Evolutionary conservation across 2,329 filamentous ascomycete species (phyloP), one percentile per base, ranked within the genome.

Genomic region (Cladobotryum mycophilum): DNA sequence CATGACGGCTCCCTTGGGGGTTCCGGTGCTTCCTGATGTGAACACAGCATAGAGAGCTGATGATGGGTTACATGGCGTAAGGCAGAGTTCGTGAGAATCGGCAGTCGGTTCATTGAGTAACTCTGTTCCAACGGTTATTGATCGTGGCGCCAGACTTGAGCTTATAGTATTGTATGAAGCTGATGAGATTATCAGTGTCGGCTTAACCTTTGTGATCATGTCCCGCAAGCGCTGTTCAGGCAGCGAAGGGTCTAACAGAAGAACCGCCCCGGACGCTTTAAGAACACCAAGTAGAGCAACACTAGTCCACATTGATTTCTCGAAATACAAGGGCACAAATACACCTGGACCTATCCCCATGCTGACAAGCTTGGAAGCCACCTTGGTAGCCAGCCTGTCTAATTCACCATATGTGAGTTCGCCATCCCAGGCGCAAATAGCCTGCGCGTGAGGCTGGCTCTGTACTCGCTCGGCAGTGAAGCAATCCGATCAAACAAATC

Each of bases 11-110:
- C 74, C 74, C 62, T 77, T 77, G 7, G 74, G 74, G 34, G 63
- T 63, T 9, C 74, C 74, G 1, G 74, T 77, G n/a, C 71, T 75
- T 15, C 74, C 74, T n/a, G 74, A 76, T 33, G 74, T 77, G 57
- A 76, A 76, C 60, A 76, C 74, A 55, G 76, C 73, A 25, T 59
- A 58, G 5, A 45, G 49, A 20, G 52, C 49, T 9, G 40, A 48
- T 1, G 37, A 25, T 2, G 52, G 25, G 25, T 6, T 30, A 30
- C 25, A 33, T 9, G 47, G 33, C n/a, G n/a, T 8, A 9, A 30
- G 36, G 18, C 6, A 30, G 6, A 30, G 25, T 11, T 30, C 6
- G 6, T 11, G 3, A 8, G 6, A 7, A 11, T 11, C 9, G 25
- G 6, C 4, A 30, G 25, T 11, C 25, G 25, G 9, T 11, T 30